Conservation (phyloP, 176 grass and related monocot genomes). For the Musa troglodytarum region DNA sequence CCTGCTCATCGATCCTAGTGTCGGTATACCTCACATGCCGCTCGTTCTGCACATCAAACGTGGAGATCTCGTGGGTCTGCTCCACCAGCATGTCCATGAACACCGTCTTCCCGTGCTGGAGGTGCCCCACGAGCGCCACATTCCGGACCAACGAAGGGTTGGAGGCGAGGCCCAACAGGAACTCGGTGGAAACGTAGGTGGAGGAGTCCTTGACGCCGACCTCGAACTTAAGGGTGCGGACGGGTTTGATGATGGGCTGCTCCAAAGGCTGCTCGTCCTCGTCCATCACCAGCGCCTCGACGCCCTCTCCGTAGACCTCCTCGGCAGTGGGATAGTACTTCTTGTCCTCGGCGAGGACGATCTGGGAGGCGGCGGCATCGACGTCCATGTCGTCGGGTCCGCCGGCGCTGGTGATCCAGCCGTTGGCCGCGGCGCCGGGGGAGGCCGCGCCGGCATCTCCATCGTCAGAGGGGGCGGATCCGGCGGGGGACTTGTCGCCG, state of each 20-base stretch:
- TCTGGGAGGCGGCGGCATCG: conserved; percentile 44
- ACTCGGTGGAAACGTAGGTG: conserved; percentile 76
- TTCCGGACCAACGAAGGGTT: conserved; percentile 77
- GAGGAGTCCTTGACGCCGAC: conserved; percentile 52
- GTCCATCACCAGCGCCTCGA: conserved; percentile 97
- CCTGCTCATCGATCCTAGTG: conserved; percentile 92
- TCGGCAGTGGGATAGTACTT: conserved; percentile 99
- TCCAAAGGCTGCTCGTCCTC: conserved; percentile 94
- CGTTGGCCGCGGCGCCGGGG: conserved; percentile 34
- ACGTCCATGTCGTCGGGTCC: conserved; percentile 42
- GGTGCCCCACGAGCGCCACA: conserved; percentile 79
- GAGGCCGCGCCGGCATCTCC: conserved; percentile 27
- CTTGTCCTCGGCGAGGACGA: conserved; percentile 97
- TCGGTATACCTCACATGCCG: conserved; percentile 76
- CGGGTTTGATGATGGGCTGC: conserved; percentile 74
- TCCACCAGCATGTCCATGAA: conserved; percentile 99
- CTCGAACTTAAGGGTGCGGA: conserved; percentile 67
- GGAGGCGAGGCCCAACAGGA: conserved; percentile 82
- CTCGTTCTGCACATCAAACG: conserved; percentile 74
- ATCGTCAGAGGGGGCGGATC: conserved; percentile 31
- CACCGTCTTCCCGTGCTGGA: conserved; percentile 93
- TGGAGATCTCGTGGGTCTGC: conserved; percentile 90
- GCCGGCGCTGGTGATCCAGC: conserved; percentile 29
- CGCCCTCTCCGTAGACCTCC: conserved; percentile 89
- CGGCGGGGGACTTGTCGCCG: conserved; percentile 27